Evolutionary conservation across 2,329 filamentous ascomycete species (phyloP), one percentile per base, ranked within the genome.

Genomic region (Pyrenophora teres): DNA sequence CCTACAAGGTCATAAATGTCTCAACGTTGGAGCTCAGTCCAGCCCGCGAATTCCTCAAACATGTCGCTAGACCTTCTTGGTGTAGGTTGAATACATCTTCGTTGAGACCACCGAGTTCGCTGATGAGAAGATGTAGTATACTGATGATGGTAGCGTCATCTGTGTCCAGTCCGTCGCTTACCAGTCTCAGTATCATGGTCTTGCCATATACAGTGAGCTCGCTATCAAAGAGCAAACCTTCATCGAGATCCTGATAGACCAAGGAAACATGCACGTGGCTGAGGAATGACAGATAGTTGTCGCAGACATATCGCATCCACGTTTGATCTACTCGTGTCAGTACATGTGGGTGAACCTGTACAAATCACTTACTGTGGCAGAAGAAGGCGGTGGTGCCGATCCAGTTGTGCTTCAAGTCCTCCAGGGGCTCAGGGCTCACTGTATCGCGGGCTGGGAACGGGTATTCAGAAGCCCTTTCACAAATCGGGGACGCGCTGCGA

Each of bases 241-340:
- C 64, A 9, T 51, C 45, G 12, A 70, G 48, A 43, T 73, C 70
- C 46, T 68, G 62, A 49, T 66, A 73, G 16, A 71, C 67, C 45
- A 68, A 67, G n/a, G 60, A 46, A n/a, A 62, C 60, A 50, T 64
- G 67, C 35, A 71, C 62, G 44, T 72, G 69, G 32, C 69, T 68
- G n/a, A 73, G 61, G 25, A 72, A 69, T 2, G 67, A 68, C 46
- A 70, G 63, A 23, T 46, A 62, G 27, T 62, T 63, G 39, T 56
- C 55, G 57, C 69, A 73, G 5, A 72, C 45, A 15, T 51, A 50
- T 18, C 59, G 59, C 63, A 72, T 64, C 67, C 68, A 70, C n/a
- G 50, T 18, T 35, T 49, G 49, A 35, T 67, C 66, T 65, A 19
- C 12, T 15, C 21, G 18, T 27, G 15, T 62, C 15, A 64, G 57